These are phyloP conservation scores for Geotrichum siamense DNA, from an alignment of 1,139 yeast species.

Conservation along the genomic window DNA sequence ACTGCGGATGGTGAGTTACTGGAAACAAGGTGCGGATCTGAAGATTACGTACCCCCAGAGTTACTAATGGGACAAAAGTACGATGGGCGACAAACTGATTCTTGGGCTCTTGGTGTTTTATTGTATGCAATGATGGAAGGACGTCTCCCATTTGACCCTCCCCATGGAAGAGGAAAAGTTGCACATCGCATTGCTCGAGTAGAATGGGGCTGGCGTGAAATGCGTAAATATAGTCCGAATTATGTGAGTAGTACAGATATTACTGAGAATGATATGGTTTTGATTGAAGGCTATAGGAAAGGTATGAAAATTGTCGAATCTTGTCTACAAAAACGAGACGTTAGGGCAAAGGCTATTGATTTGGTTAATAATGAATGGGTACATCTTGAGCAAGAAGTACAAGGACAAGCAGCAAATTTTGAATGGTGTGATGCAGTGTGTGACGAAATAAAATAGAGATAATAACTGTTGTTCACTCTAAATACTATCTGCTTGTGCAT, in stretches of 20 bases:
- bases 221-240: slow-evolving; percentile 11
- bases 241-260: not conserved
- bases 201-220: slow-evolving; percentile 74
- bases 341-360: slow-evolving; percentile 40
- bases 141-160: slow-evolving; percentile 76
- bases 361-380: slow-evolving; percentile 37
- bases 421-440: not conserved
- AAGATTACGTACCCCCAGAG: slow-evolving; percentile 93
- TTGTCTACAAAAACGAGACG: slow-evolving; percentile 48
- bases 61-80: slow-evolving; percentile 81
- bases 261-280: slow-evolving; percentile 17
- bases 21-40: slow-evolving; percentile 88
- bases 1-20: slow-evolving; percentile 56
- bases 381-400: not conserved
- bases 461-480: too few relatives aligned
- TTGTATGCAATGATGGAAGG: slow-evolving; percentile 76
- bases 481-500: too few relatives aligned
- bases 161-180: slow-evolving; percentile 51
- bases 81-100: slow-evolving; percentile 82
- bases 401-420: not conserved
- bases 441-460: not conserved
- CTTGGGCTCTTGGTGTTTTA: slow-evolving; percentile 94
- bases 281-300: slow-evolving; percentile 35
- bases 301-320: slow-evolving; percentile 50
- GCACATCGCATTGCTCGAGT: slow-evolving; percentile 88